Evolutionary conservation across 345 rosid genomes (phyloP), one percentile per base, ranked within the genome.

Genomic region (Nasturtium officinale): DNA sequence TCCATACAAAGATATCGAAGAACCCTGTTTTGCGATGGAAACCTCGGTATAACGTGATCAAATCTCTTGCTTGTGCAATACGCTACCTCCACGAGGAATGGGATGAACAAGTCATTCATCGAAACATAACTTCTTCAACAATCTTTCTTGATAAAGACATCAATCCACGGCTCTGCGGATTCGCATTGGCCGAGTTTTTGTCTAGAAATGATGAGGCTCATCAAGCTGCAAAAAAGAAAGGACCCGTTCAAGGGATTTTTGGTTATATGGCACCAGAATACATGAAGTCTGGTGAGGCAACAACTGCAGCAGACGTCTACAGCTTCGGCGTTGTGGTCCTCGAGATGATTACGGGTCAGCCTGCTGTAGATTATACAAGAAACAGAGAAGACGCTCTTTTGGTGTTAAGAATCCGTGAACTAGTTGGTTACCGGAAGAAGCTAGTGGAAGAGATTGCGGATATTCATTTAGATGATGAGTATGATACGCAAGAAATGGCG

Each of bases 211-310:
- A 91, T 29, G 83, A 91, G 0, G 94, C 81, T 17, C 99, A 95
- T 78, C 85, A 77, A 21, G 85, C 88, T 9, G 87, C 81, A 16
- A 71, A 48, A 75, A 77, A 67, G 56, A 81, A 76, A 42, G 87
- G 77, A 69, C 90, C 98, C 0, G 96, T 85, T 9, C 86, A 90
- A 65, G 99, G 99, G 53, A 95, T 91, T 65, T 95, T 95, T 5
- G 96, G 98, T 25, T 91, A 95, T 79, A 82, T 95, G 90, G 85
- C 99, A 37, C 99, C 99, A 0, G 98, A 95, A 72, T 95, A 91
- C 77, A 83, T 95, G 37, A 92, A 90, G 53, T 83, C 89, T 0
- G 99, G 97, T 0, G 96, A 95, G 76, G 96, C 89, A 37, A 88
- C 96, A 26, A 76, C 99, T 7, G 78, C 82, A 78, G 92, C 89